Evolutionary conservation across 2,329 filamentous ascomycete species (phyloP).

Genomic region (Didymella segeticola): DNA sequence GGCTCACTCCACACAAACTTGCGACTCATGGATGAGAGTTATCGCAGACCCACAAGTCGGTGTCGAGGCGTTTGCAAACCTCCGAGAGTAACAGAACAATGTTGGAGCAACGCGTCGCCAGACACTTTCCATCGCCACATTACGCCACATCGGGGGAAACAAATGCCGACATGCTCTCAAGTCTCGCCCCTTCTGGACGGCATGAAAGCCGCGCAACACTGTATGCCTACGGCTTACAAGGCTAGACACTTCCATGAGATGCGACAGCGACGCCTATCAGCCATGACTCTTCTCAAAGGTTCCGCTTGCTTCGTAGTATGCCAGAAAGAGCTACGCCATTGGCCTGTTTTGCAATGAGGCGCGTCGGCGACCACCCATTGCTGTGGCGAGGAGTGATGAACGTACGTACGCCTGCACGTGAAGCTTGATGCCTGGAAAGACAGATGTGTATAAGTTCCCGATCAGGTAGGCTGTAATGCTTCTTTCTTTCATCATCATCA

Average conservation of each 20-base stretch:
- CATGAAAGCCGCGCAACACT: conserved; percentile 35
- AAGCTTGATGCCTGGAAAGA: conserved; percentile 35
- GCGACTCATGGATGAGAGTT: not conserved
- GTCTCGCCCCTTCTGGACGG: conserved; percentile 17
- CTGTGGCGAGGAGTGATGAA: conserved; percentile 35
- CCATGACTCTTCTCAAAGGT: conserved; percentile 32
- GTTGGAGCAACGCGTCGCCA: not conserved
- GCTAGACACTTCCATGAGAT: conserved; percentile 24
- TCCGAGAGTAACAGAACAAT: not conserved
- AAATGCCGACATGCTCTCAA: conserved; percentile 21
- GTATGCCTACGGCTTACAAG: conserved; percentile 27
- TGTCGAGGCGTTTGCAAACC: not conserved
- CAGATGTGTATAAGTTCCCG: conserved; percentile 34
- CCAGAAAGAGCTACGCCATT: conserved; percentile 23
- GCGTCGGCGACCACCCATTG: conserved; percentile 3
- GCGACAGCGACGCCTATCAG: conserved; percentile 26
- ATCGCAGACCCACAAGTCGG: not conserved
- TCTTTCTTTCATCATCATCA: conserved; percentile 18
- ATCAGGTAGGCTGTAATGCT: conserved; percentile 18
- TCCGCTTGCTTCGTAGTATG: conserved; percentile 24
- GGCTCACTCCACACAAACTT: not conserved
- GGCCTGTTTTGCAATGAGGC: conserved; percentile 19
- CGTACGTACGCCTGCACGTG: conserved; percentile 42
- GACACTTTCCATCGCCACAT: conserved; percentile 16
- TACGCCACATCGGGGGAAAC: conserved; percentile 33